Conservation (phyloP, 2,329 filamentous ascomycete species). For the Apiospora malaysiana region DNA sequence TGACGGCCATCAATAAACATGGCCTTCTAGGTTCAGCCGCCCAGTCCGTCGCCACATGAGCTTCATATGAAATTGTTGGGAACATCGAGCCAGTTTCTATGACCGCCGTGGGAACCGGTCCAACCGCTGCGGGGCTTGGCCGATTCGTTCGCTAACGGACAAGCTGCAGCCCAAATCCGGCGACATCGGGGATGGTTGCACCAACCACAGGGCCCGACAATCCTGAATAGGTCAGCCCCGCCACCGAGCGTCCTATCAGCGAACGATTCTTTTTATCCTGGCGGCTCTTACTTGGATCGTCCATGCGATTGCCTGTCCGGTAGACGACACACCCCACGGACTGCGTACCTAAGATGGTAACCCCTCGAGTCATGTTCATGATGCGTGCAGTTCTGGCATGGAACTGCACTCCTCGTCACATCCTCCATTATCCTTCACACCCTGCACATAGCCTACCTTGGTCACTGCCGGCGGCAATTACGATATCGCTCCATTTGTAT, state of each 20-base stretch:
- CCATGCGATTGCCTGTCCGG: not conserved
- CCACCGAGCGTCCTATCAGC: not conserved
- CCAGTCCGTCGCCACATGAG: too few species aligned
- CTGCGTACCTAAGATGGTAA: conserved; percentile 1
- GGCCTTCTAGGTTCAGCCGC: not conserved
- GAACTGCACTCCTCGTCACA: not conserved
- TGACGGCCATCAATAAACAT: not conserved
- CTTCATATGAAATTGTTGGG: not conserved
- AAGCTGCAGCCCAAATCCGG: conserved; percentile 12
- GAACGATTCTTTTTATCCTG: not conserved
- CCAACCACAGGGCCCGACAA: conserved; percentile 14
- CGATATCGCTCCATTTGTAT: not conserved
- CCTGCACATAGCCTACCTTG: not conserved
- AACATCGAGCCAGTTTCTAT: not conserved
- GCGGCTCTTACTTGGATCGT: conserved; percentile 13
- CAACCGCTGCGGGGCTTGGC: conserved; percentile 2
- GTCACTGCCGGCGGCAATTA: not conserved
- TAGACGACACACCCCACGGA: not conserved
- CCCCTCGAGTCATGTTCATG: conserved; percentile 8
- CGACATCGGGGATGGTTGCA: conserved; percentile 14
- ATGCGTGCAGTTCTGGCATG: conserved; percentile 4
- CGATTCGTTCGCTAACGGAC: conserved; percentile 17
- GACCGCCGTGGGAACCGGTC: not conserved
- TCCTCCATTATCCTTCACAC: not conserved
- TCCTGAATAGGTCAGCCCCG: conserved; percentile 18